Evolutionary conservation across 1,139 yeast species (phyloP), one percentile per base, ranked within the genome.

Genomic region (Pichia sp.): DNA sequence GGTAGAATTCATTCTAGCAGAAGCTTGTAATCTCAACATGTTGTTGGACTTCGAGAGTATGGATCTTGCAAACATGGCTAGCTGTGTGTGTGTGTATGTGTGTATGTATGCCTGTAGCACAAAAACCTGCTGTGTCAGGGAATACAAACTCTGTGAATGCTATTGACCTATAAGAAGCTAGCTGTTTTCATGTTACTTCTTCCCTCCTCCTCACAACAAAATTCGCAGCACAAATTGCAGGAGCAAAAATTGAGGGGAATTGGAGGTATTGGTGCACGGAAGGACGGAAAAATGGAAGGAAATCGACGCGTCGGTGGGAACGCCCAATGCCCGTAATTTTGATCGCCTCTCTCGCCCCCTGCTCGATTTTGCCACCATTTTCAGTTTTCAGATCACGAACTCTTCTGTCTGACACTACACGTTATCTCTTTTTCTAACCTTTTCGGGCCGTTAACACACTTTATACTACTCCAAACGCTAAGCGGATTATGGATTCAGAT

Each of bases 1-100:
- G 2, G 55, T 48, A 9, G 56, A 46, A 34, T 53, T 53, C 12
- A 45, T 40, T 43, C 56, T 53, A 12, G 36, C 37, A 18, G 46
- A 47, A 6, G 50, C 28, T 28, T 41, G 47, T 18, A 38, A 11
- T 21, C 17, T 40, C 22, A 39, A 9, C 8, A 41, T n/a, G 18
- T n/a, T 38, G 2, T 30, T 33, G 14, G 45, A 20, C 34, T 42
- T 47, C 18, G 44, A 17, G 10, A 37, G 31, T 4, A 49, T 31
- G 11, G 46, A 43, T 47, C 50, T 51, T 5, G 47, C n/a, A 30
- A 53, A 42, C 56, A 53, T 52, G 2, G 7, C 7, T 24, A 10
- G 27, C 7, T 24, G 10, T 24, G 10, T 24, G 27, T 24, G 9
- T 24, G 27, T 24, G 10, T 24, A 8, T 24, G 10, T 8, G 27